phyloP scores from a whole-genome alignment of 2,329 filamentous ascomycete genomes.

The Claviceps cyperi region DNA sequence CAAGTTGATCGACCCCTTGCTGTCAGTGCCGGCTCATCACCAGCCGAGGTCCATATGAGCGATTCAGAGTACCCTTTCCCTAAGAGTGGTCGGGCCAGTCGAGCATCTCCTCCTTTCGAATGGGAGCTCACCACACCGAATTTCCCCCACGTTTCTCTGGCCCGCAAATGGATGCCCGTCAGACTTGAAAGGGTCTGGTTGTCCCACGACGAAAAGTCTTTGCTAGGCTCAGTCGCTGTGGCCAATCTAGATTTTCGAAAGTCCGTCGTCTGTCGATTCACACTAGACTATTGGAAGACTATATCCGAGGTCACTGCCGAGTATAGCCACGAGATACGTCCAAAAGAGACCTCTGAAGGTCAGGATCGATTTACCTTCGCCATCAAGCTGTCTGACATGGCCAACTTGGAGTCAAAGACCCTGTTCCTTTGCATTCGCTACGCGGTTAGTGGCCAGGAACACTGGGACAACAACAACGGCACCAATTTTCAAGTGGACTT shows the following conservation, averaged over 20 bases:
- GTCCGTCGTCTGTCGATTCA: conserved; percentile 80
- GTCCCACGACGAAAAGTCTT: conserved; percentile 71
- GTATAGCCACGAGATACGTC: conserved; percentile 64
- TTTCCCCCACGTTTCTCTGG: conserved; percentile 46
- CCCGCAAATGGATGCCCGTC: conserved; percentile 52
- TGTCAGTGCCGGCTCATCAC: conserved; percentile 87
- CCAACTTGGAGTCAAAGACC: conserved; percentile 84
- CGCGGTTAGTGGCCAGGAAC: conserved; percentile 67
- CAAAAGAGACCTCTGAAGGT: conserved; percentile 47
- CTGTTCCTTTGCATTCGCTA: conserved; percentile 88
- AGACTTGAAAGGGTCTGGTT: conserved; percentile 76
- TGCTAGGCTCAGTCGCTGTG: conserved; percentile 73
- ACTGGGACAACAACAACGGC: conserved; percentile 85
- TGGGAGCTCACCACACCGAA: conserved; percentile 82
- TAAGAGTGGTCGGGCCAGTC: conserved; percentile 22
- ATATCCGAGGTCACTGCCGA: conserved; percentile 90
- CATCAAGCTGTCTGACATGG: conserved; percentile 82
- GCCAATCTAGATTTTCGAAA: conserved; percentile 87
- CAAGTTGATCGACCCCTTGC: conserved; percentile 91
- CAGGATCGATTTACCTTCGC: conserved; percentile 87
- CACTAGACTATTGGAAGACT: conserved; percentile 96
- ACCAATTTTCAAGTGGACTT: conserved; percentile 95
- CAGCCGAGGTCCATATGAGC: conserved; percentile 74
- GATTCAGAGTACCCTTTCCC: conserved; percentile 83
- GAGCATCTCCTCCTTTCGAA: conserved; percentile 44